Base-by-base conservation (phyloP, 2,329 filamentous ascomycete genomes). In the Penicillium sp. region DNA sequence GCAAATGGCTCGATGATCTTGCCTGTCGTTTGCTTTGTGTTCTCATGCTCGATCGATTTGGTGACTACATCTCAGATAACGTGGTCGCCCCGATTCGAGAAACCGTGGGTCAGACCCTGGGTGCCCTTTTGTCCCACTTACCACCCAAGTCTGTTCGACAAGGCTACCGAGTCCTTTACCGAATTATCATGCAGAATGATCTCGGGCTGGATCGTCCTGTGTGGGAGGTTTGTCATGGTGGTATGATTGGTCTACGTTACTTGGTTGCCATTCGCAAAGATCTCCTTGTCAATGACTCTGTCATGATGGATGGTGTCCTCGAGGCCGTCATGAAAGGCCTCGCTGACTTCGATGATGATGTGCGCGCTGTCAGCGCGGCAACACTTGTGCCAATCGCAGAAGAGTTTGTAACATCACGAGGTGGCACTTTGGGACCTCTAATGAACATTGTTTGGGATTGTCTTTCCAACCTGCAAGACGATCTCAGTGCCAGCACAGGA, bases 391-490 rank as follows among this genome's bases (percentile, higher is more conserved):
- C 95, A 1, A 96, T 99, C 75, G 93, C 93, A 5, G 89, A 93
- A 71, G 95, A 99, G 69, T 96, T 98, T 67, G 93, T 98, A 64
- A 87, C 87, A 37, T 85, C 96, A 73, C 89, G 93, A 16, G 89
- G 91, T 16, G 82, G 82, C 33, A 87, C 91, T 44, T 82, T 99
- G 31, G 87, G 93, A 60, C 83, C 84, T 29, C 85, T 99, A 39
- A 96, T 97, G 74, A 89, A 90, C 70, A 96, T 98, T 57, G 93
- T 99, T 27, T 99, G 95, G 95, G 90, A 96, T 69, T 98, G 95
- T 78, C 81, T 99, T 24, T 96, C 93, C 3, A 96, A 96, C 71
- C 81, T 99, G n/a, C 93, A 93, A 63, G 95, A 99, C 71, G 95
- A 99, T 71, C 82, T 99, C 19, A 98, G 93, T 73, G 95, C 95